These are phyloP conservation scores for Arachnomyces sp. DNA, from an alignment of 2,329 filamentous ascomycete species.

Conservation along the genomic window DNA sequence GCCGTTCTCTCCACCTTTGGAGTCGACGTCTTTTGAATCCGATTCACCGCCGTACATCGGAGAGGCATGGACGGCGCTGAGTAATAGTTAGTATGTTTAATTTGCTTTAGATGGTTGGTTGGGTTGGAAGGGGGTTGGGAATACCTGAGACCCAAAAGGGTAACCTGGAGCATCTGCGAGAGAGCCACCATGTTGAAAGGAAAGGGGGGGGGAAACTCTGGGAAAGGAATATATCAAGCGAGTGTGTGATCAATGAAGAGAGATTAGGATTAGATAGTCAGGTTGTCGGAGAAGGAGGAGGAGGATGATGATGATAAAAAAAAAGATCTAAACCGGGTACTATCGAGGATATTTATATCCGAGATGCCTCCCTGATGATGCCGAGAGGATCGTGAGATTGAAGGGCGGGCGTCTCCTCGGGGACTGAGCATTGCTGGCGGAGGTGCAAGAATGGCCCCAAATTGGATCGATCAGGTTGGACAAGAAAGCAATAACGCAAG, in stretches of 20 bases:
- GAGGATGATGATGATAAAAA: conserved; percentile 1
- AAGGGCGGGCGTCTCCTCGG: too few relatives aligned
- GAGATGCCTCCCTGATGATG: too few relatives aligned
- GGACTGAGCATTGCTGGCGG: too few relatives aligned
- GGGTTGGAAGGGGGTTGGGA: background rate
- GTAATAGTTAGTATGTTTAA: background rate
- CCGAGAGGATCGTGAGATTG: too few relatives aligned
- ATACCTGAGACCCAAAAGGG: conserved; percentile 6
- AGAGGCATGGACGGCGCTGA: conserved; percentile 3
- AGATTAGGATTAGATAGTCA: background rate
- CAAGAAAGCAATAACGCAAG: too few relatives aligned
- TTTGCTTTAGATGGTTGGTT: background rate
- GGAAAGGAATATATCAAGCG: background rate
- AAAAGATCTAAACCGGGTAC: background rate
- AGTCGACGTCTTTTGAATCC: too few relatives aligned
- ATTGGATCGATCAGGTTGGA: too few relatives aligned
- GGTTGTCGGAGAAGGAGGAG: background rate
- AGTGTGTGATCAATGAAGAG: background rate
- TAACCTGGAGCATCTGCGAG: conserved; percentile 4
- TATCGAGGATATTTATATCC: too few relatives aligned
- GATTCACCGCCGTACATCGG: background rate
- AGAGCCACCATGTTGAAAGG: conserved; percentile 7
- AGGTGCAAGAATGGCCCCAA: too few relatives aligned
- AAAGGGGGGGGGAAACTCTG: background rate
- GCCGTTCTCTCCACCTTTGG: too few relatives aligned